These are phyloP conservation scores for Rubroboletus satanas DNA, from an alignment of 768 basidiomycete genomes.

Conservation along the genomic window DNA sequence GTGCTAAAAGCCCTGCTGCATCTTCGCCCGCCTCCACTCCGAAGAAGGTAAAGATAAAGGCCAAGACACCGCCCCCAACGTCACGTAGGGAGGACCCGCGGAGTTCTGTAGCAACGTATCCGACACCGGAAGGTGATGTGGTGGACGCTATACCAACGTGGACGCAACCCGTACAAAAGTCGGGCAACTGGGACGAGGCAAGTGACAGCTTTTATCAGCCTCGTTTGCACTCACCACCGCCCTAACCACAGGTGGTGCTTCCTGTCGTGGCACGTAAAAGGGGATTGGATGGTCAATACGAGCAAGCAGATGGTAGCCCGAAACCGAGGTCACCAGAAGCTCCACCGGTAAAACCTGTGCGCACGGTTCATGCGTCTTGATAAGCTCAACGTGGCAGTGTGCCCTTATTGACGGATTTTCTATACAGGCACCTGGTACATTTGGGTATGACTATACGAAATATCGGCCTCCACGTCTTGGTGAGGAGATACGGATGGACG, in stretches of 20 bases:
- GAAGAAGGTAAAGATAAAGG: conserved; percentile 38
- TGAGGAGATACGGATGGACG: conserved; percentile 59
- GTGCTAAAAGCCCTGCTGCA: conserved; percentile 46
- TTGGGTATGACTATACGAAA: conserved; percentile 73
- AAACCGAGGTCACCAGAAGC: conserved; percentile 44
- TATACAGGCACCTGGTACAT: conserved; percentile 73
- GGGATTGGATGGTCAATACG: conserved; percentile 68
- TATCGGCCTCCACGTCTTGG: conserved; percentile 48
- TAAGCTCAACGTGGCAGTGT: neutral
- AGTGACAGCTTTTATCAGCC: conserved; percentile 19
- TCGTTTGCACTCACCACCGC: conserved; percentile 7
- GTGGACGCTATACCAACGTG: conserved; percentile 77
- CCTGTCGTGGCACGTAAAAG: conserved; percentile 83
- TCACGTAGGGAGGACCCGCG: conserved; percentile 43
- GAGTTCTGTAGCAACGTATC: conserved; percentile 65
- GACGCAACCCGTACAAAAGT: conserved; percentile 66
- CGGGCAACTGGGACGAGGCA: conserved; percentile 85
- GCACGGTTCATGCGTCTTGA: conserved; percentile 21
- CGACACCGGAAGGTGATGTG: conserved; percentile 51
- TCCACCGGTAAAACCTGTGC: conserved; percentile 52
- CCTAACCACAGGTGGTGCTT: conserved; percentile 59
- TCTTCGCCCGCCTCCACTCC: conserved; percentile 36
- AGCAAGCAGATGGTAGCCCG: conserved; percentile 65
- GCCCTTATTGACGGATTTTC: conserved; percentile 3
- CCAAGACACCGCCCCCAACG: conserved; percentile 31